Base-by-base conservation (phyloP, 495 filamentous ascomycete species). In the Aspergillus wentii region DNA sequence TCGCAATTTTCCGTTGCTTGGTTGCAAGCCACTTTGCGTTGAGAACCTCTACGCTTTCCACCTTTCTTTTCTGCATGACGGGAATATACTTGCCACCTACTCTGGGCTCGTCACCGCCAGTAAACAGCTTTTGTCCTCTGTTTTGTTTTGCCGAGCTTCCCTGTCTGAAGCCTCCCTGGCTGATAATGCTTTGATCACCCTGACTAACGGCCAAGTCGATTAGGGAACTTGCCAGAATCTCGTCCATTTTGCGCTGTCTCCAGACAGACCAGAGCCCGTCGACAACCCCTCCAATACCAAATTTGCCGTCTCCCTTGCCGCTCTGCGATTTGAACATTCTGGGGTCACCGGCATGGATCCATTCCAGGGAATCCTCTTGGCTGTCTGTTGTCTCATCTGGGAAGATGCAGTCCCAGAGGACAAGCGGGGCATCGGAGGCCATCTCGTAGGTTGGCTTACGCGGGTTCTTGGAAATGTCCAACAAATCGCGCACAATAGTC, bases 401-500 rank as follows among this genome's bases (percentile, higher is more conserved):
- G 61, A 95, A 98, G 8, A 88, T 69, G 56, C 90, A 95, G 49
- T 97, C 87, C 91, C 90, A 96, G 8, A 98, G 74, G 3, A 98
- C 91, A 9, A 98, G 70, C 0, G 94, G 88, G 15, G 79, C 75
- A 47, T 95, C 91, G 19, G 79, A 79, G 0, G 94, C 92, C 82
- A 98, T 94, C 32, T 82, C 75, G 64, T 97, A 98, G 11, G 67
- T 75, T 4, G 94, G 94, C 51, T 81, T 83, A 16, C 74, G 54
- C 8, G 88, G 87, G 43, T 80, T 78, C 34, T 74, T 75, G 9
- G 64, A 44, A 13, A 84, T 61, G 56, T 97, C 82, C 18, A 98
- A 66, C 10, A 98, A 64, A 3, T 84, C 72, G 14, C 70, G 57
- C 17, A 97, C 68, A 3, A 97, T 53, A 0, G 74, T 74, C 4